Conservation (phyloP, 257 asterid species). For the Rehmannia glutinosa region DNA sequence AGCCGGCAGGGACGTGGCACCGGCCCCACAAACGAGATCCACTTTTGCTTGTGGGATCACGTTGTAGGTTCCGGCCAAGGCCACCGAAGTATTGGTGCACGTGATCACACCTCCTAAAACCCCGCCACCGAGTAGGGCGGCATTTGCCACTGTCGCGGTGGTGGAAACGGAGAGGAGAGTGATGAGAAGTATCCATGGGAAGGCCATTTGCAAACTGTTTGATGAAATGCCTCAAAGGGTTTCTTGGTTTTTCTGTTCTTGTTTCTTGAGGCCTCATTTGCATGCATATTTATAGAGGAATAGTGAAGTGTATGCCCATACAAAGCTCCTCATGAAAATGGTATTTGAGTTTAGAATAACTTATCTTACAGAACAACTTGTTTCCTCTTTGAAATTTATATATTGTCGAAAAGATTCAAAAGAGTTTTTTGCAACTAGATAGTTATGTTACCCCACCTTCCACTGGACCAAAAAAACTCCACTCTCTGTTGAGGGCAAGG, state of each 20-base stretch:
- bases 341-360: neutral
- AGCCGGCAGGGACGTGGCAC: neutral
- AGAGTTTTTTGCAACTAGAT: too few species aligned
- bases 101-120: neutral
- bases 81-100: constrained; percentile 5
- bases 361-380: neutral
- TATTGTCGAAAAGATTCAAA: too few species aligned
- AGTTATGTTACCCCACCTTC: neutral
- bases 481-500: neutral
- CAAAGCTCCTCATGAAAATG: neutral
- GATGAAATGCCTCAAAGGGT: neutral
- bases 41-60: neutral
- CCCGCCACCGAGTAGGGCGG: neutral
- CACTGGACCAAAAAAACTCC: neutral
- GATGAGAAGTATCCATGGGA: neutral
- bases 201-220: neutral
- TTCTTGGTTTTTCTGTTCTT: neutral
- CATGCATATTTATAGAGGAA: neutral
- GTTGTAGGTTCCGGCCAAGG: neutral
- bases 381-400: neutral
- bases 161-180: neutral
- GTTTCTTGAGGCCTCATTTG: neutral
- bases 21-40: constrained; percentile 5
- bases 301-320: neutral
- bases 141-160: neutral